Evolutionary conservation across 73 alveolate species (phyloP).

Genomic region (Paramecium pentaurelia): DNA sequence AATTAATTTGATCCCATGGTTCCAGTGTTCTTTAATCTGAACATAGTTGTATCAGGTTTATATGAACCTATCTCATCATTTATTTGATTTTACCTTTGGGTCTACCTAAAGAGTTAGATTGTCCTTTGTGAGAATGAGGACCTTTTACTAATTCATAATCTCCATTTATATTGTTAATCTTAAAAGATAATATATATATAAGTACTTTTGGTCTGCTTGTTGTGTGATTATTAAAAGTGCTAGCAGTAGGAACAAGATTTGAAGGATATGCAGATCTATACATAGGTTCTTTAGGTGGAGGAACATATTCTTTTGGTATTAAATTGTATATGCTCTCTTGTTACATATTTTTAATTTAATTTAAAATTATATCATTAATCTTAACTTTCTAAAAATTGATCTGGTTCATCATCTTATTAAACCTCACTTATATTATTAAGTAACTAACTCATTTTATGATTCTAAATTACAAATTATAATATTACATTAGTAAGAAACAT

Average conservation of each 20-base stretch:
- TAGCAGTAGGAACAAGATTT: constrained; percentile 87
- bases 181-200: background rate
- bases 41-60: constrained; percentile 70
- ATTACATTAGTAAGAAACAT: background rate
- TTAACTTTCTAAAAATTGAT: background rate
- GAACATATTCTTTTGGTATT: constrained; percentile 86
- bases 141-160: constrained; percentile 70
- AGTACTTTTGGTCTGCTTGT: constrained; percentile 87
- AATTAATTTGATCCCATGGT: constrained; percentile 56
- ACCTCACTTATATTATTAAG: background rate
- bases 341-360: constrained; percentile 61
- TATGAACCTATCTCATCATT: constrained; percentile 1
- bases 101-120: constrained; percentile 74
- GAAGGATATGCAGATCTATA: constrained; percentile 84
- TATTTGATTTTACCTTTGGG: constrained; percentile 63
- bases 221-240: constrained; percentile 84
- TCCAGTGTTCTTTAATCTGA: constrained; percentile 78
- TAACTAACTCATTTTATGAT: constrained; percentile 8
- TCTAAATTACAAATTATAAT: background rate
- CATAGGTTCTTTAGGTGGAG: constrained; percentile 84
- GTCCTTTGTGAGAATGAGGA: constrained; percentile 71
- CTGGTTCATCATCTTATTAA: constrained; percentile 17
- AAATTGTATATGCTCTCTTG: constrained; percentile 95
- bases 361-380: background rate
- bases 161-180: constrained; percentile 56